Evolutionary conservation across 306 rosid genomes (phyloP).

Genomic region (Gynostemma pentaphyllum): DNA sequence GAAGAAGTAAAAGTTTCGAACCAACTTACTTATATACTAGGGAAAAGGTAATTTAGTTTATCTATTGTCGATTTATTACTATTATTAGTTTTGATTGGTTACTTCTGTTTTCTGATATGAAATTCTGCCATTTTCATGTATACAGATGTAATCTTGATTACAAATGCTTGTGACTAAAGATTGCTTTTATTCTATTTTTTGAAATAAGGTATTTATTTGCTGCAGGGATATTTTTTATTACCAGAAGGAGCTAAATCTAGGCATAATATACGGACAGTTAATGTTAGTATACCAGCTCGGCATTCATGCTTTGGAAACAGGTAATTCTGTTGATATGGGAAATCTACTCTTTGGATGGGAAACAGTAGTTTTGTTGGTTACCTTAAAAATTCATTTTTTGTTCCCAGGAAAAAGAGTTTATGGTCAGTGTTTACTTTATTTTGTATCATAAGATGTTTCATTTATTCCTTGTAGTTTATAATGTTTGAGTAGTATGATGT

Average conservation of each 20-base stretch:
- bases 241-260: constrained; percentile 87
- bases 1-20: constrained; percentile 69
- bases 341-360: background rate
- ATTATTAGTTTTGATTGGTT: background rate
- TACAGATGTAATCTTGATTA: constrained; percentile 10
- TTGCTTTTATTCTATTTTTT: constrained; percentile 13
- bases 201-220: constrained; percentile 7
- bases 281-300: constrained; percentile 83
- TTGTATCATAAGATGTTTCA: background rate
- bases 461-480: background rate
- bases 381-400: background rate
- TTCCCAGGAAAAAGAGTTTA: background rate
- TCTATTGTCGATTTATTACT: constrained; percentile 2
- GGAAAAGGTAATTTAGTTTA: constrained; percentile 61
- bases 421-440: background rate
- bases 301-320: constrained; percentile 98
- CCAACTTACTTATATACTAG: constrained; percentile 81
- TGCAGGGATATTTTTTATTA: constrained; percentile 84
- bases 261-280: constrained; percentile 74
- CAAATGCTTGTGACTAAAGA: background rate
- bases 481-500: background rate
- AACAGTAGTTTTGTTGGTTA: background rate
- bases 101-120: background rate
- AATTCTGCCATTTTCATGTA: constrained; percentile 3
- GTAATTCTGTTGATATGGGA: constrained; percentile 20